Percentiles rank a stretch among this genome's conserved stretches.
phyloP scores from a whole-genome alignment of 148 eudicot genomes.

The Arbutus unedo region DNA sequence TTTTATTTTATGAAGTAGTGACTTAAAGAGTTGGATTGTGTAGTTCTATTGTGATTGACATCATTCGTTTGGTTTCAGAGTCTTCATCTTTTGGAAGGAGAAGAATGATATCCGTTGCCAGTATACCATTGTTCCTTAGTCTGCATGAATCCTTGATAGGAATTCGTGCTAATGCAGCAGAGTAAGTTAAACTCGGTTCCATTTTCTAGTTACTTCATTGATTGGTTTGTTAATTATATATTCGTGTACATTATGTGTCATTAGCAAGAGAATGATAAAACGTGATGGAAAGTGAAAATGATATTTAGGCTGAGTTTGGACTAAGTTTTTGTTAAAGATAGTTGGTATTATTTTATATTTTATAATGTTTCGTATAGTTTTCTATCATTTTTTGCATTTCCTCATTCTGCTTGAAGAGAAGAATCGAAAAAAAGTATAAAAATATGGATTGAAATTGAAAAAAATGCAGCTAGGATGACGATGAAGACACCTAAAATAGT shows the following conservation, averaged over 20 bases:
- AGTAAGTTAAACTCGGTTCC: conserved; percentile 35
- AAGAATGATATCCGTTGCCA: conserved; percentile 33
- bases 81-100: conserved; percentile 44
- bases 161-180: conserved; percentile 35
- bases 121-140: conserved; percentile 40
- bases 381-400: too few relatives aligned
- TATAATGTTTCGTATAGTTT: too few relatives aligned
- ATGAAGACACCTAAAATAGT: too few relatives aligned
- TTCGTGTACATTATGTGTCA: not conserved
- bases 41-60: not conserved
- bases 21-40: not conserved
- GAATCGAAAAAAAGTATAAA: too few relatives aligned
- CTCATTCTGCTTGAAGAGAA: too few relatives aligned
- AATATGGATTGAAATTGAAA: too few relatives aligned
- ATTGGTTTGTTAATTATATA: not conserved
- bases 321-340: too few relatives aligned
- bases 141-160: conserved; percentile 20
- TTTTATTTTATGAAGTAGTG: not conserved
- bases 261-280: not conserved
- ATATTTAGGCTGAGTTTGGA: too few relatives aligned
- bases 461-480: too few relatives aligned
- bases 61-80: conserved; percentile 22
- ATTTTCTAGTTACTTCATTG: not conserved
- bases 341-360: too few relatives aligned
- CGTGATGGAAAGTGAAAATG: not conserved